Evolutionary conservation across 2,329 filamentous ascomycete genomes (phyloP).

Genomic region (Talaromyces sp.): DNA sequence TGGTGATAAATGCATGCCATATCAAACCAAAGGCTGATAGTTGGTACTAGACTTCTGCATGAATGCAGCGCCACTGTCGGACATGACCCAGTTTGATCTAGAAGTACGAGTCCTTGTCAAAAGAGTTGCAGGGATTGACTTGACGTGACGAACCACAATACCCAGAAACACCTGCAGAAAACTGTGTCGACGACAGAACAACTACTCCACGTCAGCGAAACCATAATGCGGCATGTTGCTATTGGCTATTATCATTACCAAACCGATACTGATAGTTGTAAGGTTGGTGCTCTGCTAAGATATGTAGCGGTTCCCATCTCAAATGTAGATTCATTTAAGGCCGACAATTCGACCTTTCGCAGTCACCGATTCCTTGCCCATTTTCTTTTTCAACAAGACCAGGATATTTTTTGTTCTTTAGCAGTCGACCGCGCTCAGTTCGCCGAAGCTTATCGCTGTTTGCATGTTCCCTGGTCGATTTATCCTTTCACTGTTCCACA

Average conservation of each 20-base stretch:
- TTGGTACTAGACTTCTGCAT: conserved; percentile 5
- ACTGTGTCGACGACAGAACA: background rate
- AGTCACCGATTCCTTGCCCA: background rate
- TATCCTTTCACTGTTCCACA: conserved; percentile 1
- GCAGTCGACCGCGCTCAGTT: background rate
- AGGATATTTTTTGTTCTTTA: conserved; percentile 3
- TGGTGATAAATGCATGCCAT: conserved; percentile 12
- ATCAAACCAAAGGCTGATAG: conserved; percentile 7
- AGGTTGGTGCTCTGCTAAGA: background rate
- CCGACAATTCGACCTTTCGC: background rate
- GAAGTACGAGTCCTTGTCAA: background rate
- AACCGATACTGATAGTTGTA: background rate
- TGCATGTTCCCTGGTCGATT: conserved; percentile 4
- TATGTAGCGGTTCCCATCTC: background rate
- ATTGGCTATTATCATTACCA: conserved; percentile 3
- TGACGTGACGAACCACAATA: conserved; percentile 7
- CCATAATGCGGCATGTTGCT: conserved; percentile 11
- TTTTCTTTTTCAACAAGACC: background rate
- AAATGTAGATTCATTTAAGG: conserved; percentile 9
- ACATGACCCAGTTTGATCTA: conserved; percentile 4
- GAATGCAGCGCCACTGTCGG: conserved; percentile 8
- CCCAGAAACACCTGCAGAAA: background rate
- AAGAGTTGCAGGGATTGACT: conserved; percentile 11
- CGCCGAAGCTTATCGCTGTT: conserved; percentile 1
- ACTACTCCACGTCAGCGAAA: conserved; percentile 12